These are phyloP conservation scores for Colletotrichum cordylinicola DNA, from an alignment of 2,329 filamentous ascomycete genomes.

Conservation along the genomic window DNA sequence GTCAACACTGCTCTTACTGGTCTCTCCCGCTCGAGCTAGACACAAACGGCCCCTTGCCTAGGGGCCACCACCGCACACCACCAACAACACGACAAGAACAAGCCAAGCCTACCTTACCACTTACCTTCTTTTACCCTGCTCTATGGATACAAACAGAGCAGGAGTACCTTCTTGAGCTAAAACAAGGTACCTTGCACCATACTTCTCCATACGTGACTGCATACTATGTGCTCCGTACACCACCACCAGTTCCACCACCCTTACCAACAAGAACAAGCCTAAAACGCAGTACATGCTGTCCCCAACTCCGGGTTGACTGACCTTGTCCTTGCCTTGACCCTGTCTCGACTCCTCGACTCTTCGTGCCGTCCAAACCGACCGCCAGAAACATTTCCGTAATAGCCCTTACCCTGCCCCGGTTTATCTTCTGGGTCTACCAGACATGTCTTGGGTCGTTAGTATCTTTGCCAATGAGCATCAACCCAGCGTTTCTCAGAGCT, in stretches of 20 bases:
- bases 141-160: neutral
- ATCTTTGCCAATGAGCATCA: constrained; percentile 3
- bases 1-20: constrained; percentile 1
- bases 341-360: neutral
- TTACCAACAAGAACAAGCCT: neutral
- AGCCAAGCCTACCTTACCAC: neutral
- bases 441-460: constrained; percentile 16
- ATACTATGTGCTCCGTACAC: neutral
- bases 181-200: neutral
- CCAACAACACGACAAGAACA: neutral
- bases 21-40: neutral
- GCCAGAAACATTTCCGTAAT: constrained; percentile 13
- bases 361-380: constrained; percentile 12
- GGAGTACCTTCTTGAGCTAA: neutral
- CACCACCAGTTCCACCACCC: neutral
- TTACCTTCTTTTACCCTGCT: neutral
- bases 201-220: neutral
- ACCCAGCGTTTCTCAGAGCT: constrained; percentile 2
- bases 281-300: constrained; percentile 2
- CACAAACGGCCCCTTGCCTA: constrained; percentile 4
- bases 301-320: constrained; percentile 18
- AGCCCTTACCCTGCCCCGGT: constrained; percentile 11
- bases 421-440: constrained; percentile 20
- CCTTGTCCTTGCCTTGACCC: constrained; percentile 2
- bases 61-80: neutral